Conservation (phyloP, 495 filamentous ascomycete genomes). For the Tuber aestivum region DNA sequence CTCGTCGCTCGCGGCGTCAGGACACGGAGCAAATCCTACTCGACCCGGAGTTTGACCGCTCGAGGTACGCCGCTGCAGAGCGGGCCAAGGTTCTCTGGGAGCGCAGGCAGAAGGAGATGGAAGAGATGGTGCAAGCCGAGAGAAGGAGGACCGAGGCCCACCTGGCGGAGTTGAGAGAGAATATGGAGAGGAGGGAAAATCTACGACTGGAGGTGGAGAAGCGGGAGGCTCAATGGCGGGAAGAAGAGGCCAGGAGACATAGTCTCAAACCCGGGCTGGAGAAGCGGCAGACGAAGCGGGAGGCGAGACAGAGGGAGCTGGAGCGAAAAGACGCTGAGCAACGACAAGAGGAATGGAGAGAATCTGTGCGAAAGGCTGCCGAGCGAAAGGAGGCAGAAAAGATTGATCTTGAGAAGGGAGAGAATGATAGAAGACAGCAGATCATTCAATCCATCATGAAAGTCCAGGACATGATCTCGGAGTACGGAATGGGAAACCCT, state of each 20-base stretch:
- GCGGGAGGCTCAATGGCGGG: background rate
- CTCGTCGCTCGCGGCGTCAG: background rate
- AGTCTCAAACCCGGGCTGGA: background rate
- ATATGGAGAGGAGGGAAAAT: background rate
- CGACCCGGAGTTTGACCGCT: background rate
- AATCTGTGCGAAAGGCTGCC: background rate
- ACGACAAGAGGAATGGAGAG: background rate
- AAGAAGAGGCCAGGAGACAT: constrained; percentile 1
- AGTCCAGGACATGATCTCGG: background rate
- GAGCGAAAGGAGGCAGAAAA: background rate
- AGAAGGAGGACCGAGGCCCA: background rate
- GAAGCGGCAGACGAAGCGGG: background rate
- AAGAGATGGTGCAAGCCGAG: background rate
- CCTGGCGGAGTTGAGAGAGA: constrained; percentile 3
- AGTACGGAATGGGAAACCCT: background rate
- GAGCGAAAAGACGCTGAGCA: background rate
- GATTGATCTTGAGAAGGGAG: background rate
- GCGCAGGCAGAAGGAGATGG: background rate
- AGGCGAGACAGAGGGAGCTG: background rate
- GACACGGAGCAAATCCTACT: background rate
- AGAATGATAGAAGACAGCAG: background rate
- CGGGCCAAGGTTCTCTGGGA: background rate
- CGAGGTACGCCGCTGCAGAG: background rate
- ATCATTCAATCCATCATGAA: background rate
- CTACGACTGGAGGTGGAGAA: background rate